Evolutionary conservation across 352 stramenopile genomes (phyloP).

Genomic region (Globisporangium yorkense): DNA sequence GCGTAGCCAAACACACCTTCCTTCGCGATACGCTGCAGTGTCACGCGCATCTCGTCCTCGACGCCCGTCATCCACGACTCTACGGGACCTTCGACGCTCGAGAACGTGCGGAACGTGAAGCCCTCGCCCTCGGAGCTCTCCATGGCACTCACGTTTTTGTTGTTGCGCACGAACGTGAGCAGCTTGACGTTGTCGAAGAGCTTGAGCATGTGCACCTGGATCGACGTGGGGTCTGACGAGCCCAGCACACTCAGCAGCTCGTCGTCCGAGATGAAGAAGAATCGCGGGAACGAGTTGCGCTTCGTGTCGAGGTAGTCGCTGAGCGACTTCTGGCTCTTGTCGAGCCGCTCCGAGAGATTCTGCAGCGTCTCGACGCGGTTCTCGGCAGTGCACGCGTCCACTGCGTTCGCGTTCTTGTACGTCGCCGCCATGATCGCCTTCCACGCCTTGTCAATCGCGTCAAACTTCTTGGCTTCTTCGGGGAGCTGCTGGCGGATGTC

Average conservation of each 20-base stretch:
- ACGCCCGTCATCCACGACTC: conserved; percentile 92
- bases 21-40: conserved; percentile 88
- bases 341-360: conserved; percentile 81
- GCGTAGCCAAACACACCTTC: conserved; percentile 92
- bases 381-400: conserved; percentile 87
- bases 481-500: conserved; percentile 92
- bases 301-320: conserved; percentile 91
- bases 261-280: conserved; percentile 95
- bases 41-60: conserved; percentile 88
- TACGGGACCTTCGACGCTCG: conserved; percentile 86
- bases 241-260: conserved; percentile 90
- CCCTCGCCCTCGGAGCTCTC: conserved; percentile 88
- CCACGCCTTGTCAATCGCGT: conserved; percentile 91
- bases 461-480: conserved; percentile 93
- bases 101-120: conserved; percentile 77
- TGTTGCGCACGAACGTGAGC: conserved; percentile 85
- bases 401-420: conserved; percentile 89
- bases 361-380: conserved; percentile 87
- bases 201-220: conserved; percentile 94
- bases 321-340: conserved; percentile 89
- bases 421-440: conserved; percentile 90
- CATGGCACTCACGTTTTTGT: conserved; percentile 89
- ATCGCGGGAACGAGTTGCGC: conserved; percentile 88
- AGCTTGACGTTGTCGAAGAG: conserved; percentile 95
- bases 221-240: conserved; percentile 88